phyloP scores from a whole-genome alignment of 2,329 filamentous ascomycete species.

The Monosporascus sp. region DNA sequence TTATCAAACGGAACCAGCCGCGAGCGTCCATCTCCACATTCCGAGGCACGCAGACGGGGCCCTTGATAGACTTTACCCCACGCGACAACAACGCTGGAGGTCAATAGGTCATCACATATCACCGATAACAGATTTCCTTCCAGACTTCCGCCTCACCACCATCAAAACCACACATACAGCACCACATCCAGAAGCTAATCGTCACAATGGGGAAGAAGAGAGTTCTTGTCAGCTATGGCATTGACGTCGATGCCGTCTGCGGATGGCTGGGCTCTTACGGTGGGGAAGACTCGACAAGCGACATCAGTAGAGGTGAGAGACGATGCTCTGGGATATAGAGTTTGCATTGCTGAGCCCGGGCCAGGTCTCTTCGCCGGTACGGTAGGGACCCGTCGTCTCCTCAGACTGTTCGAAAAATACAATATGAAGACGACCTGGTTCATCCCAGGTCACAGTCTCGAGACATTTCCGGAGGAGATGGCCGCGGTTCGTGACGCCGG shows the following conservation, averaged over 20 bases:
- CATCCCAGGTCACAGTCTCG: slow-evolving; percentile 49
- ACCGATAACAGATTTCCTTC: too few species aligned
- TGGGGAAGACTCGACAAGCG: slow-evolving; percentile 65
- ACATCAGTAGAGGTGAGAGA: slow-evolving; percentile 60
- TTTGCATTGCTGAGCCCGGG: neutral
- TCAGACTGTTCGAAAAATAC: slow-evolving; percentile 48
- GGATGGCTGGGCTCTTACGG: slow-evolving; percentile 74
- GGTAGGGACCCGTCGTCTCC: slow-evolving; percentile 56
- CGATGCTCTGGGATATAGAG: too few species aligned
- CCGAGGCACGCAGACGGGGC: too few species aligned
- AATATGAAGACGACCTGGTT: slow-evolving; percentile 50
- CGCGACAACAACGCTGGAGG: too few species aligned
- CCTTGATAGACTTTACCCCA: too few species aligned
- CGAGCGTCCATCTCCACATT: too few species aligned
- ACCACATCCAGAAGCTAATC: neutral
- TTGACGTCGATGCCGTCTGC: slow-evolving; percentile 72
- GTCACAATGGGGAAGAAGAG: slow-evolving; percentile 16
- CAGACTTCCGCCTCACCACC: too few species aligned
- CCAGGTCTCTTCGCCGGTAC: slow-evolving; percentile 60
- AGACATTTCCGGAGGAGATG: slow-evolving; percentile 63
- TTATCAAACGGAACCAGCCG: too few species aligned
- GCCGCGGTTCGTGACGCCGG: slow-evolving; percentile 55
- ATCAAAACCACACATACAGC: neutral
- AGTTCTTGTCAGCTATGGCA: slow-evolving; percentile 48
- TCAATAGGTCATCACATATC: too few species aligned